These are phyloP conservation scores for Xanthoconium stramineum DNA, from an alignment of 768 basidiomycete species.

Conservation along the genomic window DNA sequence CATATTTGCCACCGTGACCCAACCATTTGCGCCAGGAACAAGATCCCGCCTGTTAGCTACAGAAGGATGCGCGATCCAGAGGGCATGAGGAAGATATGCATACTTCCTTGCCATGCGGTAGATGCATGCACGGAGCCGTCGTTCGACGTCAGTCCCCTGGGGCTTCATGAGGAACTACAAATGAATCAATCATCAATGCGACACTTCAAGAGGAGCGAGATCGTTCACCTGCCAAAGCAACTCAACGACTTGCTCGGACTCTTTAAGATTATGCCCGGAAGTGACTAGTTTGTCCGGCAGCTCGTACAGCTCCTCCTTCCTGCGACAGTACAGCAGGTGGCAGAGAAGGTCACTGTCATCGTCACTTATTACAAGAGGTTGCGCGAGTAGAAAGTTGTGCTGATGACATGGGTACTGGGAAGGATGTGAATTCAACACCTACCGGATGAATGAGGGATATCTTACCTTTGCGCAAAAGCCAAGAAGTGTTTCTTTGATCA, in stretches of 20 bases:
- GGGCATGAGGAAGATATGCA: constrained; percentile 18
- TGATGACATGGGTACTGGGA: constrained; percentile 12
- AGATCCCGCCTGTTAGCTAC: background rate
- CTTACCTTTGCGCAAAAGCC: constrained; percentile 11
- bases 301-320: constrained; percentile 12
- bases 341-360: constrained; percentile 17
- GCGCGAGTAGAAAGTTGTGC: constrained; percentile 6
- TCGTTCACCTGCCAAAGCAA: constrained; percentile 20
- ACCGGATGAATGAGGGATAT: background rate
- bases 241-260: constrained; percentile 21
- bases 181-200: background rate
- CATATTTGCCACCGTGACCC: constrained; percentile 17
- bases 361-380: background rate
- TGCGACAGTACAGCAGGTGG: constrained; percentile 20
- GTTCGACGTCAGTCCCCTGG: background rate
- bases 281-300: background rate
- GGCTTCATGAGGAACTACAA: constrained; percentile 12
- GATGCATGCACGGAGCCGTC: constrained; percentile 19
- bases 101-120: constrained; percentile 31
- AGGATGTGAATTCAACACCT: background rate
- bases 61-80: constrained; percentile 9
- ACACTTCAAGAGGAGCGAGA: background rate
- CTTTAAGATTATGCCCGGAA: background rate
- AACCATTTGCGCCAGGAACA: constrained; percentile 18
- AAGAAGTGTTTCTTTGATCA: constrained; percentile 15